Evolutionary conservation across 2,329 filamentous ascomycete species (phyloP).

Genomic region (Colletotrichum limetticola): DNA sequence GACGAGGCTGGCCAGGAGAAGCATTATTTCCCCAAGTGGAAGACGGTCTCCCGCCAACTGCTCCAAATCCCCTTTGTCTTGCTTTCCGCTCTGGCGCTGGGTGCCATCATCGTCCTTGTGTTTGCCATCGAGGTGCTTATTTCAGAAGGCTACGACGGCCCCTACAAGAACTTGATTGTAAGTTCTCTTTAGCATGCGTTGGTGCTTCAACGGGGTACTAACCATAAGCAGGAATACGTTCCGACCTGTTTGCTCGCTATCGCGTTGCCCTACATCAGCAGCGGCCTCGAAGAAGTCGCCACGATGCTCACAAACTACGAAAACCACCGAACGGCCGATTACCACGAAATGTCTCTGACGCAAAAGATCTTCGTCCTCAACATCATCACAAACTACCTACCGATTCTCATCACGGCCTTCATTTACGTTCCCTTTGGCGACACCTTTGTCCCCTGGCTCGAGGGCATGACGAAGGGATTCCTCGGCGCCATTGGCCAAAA

Average conservation of each 20-base stretch:
- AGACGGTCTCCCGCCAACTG: conserved; percentile 73
- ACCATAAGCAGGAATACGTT: conserved; percentile 68
- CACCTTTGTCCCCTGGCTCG: conserved; percentile 73
- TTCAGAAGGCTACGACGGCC: conserved; percentile 77
- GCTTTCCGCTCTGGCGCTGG: conserved; percentile 67
- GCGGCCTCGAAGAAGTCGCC: conserved; percentile 71
- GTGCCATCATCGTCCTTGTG: conserved; percentile 73
- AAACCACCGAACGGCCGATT: conserved; percentile 78
- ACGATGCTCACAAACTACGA: conserved; percentile 75
- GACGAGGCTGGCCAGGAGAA: conserved; percentile 73
- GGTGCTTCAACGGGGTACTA: conserved; percentile 3
- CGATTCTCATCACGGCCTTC: conserved; percentile 80
- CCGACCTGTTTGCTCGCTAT: conserved; percentile 78
- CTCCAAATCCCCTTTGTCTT: conserved; percentile 77
- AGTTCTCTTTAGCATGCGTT: conserved; percentile 37
- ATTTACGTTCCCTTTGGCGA: conserved; percentile 82
- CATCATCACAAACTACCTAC: conserved; percentile 84
- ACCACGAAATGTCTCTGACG: conserved; percentile 75
- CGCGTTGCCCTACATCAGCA: conserved; percentile 72
- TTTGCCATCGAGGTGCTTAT: conserved; percentile 82
- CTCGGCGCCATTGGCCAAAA: conserved; percentile 54
- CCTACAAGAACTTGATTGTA: conserved; percentile 73
- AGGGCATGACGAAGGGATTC: conserved; percentile 66
- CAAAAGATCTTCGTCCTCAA: conserved; percentile 82
- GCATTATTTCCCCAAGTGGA: conserved; percentile 71